These are phyloP conservation scores for Chiua sp. DNA, from an alignment of 1,284 basidiomycete genomes.

Conservation along the genomic window DNA sequence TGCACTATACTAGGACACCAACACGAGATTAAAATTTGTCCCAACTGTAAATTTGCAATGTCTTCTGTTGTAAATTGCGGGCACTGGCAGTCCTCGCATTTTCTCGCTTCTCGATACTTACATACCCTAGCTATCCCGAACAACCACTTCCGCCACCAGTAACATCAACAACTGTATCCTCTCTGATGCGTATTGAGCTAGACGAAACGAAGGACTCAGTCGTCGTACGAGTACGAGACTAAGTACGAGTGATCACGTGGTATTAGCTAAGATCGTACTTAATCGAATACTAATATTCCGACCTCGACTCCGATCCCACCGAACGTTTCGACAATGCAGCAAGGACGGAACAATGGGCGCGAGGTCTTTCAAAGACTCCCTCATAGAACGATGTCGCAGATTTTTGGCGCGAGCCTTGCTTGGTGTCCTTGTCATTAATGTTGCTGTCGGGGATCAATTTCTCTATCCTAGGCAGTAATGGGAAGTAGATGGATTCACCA, in stretches of 20 bases:
- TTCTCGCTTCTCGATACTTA: slow-evolving; percentile 24
- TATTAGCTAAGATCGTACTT: no score
- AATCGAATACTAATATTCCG: slow-evolving; percentile 34
- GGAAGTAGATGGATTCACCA: slow-evolving; percentile 58
- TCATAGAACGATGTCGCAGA: slow-evolving; percentile 71
- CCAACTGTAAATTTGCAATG: slow-evolving; percentile 17
- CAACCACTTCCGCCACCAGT: slow-evolving; percentile 12
- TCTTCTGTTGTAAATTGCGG: slow-evolving; percentile 27
- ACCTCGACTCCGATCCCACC: slow-evolving; percentile 61
- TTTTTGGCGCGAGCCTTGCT: slow-evolving; percentile 58
- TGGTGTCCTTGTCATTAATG: slow-evolving; percentile 49
- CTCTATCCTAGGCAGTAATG: slow-evolving; percentile 67
- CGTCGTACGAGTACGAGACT: no score
- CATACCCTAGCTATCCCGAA: slow-evolving; percentile 13
- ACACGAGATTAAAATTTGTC: no score
- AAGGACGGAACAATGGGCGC: slow-evolving; percentile 61
- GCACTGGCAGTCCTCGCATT: slow-evolving; percentile 25
- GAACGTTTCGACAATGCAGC: slow-evolving; percentile 33
- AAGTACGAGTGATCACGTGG: no score
- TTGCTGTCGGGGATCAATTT: slow-evolving; percentile 50
- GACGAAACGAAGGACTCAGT: no score
- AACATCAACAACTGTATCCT: slow-evolving; percentile 10
- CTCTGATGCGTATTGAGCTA: slow-evolving; percentile 4
- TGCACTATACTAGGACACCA: no score
- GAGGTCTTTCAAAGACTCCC: slow-evolving; percentile 69